Percentiles rank a stretch among this genome's conserved stretches.
Conservation (phyloP, 176 grass and related monocot genomes). For the Triticum urartu region DNA sequence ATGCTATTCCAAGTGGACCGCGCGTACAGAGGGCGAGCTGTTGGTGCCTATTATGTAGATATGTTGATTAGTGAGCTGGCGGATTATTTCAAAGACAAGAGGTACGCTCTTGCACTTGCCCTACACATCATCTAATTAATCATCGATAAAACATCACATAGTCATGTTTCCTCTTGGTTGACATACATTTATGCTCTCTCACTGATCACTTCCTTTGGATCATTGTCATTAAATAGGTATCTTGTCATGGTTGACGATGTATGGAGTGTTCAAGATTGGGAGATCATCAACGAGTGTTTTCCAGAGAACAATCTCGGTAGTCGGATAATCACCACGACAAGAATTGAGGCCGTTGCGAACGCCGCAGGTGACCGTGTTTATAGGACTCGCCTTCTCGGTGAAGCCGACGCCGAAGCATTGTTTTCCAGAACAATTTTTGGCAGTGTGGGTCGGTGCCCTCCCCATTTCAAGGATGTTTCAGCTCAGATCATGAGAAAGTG, state of each 20-base stretch:
- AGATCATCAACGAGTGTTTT: background rate
- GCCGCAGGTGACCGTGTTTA: background rate
- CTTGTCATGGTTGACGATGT: conserved; percentile 45
- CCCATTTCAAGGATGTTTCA: conserved; percentile 9
- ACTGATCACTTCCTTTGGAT: too few relatives aligned
- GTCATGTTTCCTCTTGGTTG: background rate
- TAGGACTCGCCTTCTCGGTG: background rate
- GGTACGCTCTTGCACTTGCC: background rate
- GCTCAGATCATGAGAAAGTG: background rate
- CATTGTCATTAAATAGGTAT: background rate
- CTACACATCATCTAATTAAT: background rate
- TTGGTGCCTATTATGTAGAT: background rate
- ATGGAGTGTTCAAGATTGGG: conserved; percentile 21
- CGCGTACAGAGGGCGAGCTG: background rate
- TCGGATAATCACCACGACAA: conserved; percentile 36
- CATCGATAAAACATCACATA: background rate
- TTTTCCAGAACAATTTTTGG: conserved; percentile 19
- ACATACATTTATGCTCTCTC: background rate
- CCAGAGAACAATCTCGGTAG: background rate
- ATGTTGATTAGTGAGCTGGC: background rate
- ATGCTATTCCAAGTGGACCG: background rate
- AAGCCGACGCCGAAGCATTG: background rate
- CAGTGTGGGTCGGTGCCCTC: background rate
- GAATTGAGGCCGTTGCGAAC: conserved; percentile 17
- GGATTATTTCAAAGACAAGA: background rate